Conservation (phyloP, 352 stramenopile genomes). For the Globisporangium polare region DNA sequence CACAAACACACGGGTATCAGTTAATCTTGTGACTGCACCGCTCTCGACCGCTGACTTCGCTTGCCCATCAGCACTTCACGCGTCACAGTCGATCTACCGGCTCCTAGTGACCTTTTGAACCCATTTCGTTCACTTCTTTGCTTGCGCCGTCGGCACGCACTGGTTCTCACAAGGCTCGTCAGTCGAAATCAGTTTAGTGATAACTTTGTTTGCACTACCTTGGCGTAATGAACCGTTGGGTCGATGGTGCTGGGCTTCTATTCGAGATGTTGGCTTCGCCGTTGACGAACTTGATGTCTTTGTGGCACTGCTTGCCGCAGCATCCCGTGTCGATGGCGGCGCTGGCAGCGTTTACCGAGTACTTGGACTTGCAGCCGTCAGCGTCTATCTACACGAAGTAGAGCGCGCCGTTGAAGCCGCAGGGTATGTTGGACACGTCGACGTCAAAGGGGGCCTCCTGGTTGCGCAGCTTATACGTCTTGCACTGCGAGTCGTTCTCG, state of each 20-base stretch:
- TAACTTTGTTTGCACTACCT: too few species aligned
- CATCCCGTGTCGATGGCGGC: slow-evolving; percentile 67
- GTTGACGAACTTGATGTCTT: slow-evolving; percentile 80
- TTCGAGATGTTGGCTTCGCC: slow-evolving; percentile 62
- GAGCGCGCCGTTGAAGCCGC: slow-evolving; percentile 67
- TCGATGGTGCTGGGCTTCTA: slow-evolving; percentile 34
- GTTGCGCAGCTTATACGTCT: slow-evolving; percentile 68
- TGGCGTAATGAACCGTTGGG: too few species aligned
- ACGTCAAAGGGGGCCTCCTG: slow-evolving; percentile 69
- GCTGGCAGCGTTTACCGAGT: slow-evolving; percentile 47
- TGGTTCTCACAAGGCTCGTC: too few species aligned
- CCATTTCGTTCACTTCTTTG: too few species aligned
- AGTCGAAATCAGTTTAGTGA: too few species aligned
- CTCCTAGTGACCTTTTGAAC: too few species aligned
- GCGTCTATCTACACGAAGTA: slow-evolving; percentile 77
- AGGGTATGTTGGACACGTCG: slow-evolving; percentile 59
- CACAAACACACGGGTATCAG: too few species aligned
- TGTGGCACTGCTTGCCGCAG: slow-evolving; percentile 67
- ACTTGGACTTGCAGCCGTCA: slow-evolving; percentile 45
- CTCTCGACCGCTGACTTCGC: too few species aligned
- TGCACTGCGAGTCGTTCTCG: slow-evolving; percentile 40
- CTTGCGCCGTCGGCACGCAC: too few species aligned
- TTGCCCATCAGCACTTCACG: too few species aligned
- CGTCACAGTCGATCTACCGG: too few species aligned
- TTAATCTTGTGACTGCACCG: too few species aligned